Evolutionary conservation across 2,329 filamentous ascomycete genomes (phyloP), one percentile per base, ranked within the genome.

Genomic region (Mycocentrospora acerina): DNA sequence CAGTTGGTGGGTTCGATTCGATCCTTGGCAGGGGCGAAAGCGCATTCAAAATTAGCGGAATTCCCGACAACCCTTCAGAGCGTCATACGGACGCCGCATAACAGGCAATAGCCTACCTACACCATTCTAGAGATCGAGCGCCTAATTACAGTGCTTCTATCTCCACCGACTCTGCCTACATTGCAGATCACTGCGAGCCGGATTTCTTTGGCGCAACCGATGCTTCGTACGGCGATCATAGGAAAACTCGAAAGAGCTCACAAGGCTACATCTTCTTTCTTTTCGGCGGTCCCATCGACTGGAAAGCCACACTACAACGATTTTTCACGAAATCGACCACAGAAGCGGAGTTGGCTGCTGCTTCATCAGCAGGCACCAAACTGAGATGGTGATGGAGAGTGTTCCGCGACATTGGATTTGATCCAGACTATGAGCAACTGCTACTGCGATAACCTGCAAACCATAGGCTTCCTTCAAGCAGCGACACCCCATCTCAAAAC

Each of bases 231-330:
- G 44, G 42, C 1, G 45, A 57, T 27, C n/a, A 61, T 25, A 3
- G 14, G 7, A 27, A 30, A 8, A 48, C 40, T 2, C 36, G 39
- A 14, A n/a, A n/a, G n/a, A 48, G 40, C 35, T 49, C 47, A n/a
- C 25, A 58, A 29, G 55, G 53, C 13, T 59, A 46, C 28, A 12
- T 55, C 22, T 55, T 60, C 38, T 17, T 27, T 11, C 48, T 60
- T 12, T 59, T 40, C 27, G 37, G 43, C 8, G 18, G 36, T 14
- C 40, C 41, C 10, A 44, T 59, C 17, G 39, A 45, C 26, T 49
- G 33, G 39, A 49, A 49, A 31, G 35, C 42, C 7, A 46, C 42
- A 2, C 3, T 43, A 10, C 39, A 49, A 25, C 16, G 34, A 27
- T 35, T 9, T 4, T 31, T 48, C n/a, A 57, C 43, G 1, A 57